A percentile compares a stretch with the other conserved stretches of the same genome.
phyloP scores from a whole-genome alignment of 1,139 yeast genomes.

The Hyphopichia khmerensis region DNA sequence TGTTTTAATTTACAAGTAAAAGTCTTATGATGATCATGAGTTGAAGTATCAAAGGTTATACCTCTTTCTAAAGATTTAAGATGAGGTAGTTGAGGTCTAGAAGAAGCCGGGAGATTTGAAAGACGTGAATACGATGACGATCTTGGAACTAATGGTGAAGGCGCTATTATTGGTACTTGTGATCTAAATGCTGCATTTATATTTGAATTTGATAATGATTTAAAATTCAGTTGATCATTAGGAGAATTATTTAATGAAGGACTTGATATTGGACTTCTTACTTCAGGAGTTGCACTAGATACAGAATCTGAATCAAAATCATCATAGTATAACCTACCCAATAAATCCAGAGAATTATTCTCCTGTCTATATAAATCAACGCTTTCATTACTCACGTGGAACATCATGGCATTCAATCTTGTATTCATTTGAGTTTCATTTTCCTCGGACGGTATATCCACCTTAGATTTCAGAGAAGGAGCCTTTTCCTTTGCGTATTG shows the following conservation, averaged over 20 bases:
- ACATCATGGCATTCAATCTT: constrained; percentile 37
- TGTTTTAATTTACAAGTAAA: constrained; percentile 57
- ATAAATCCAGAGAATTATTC: constrained; percentile 40
- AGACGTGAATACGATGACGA: constrained; percentile 9
- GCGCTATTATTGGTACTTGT: not conserved
- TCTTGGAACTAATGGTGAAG: constrained; percentile 4
- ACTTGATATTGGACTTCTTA: constrained; percentile 15
- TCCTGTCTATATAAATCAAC: constrained; percentile 41
- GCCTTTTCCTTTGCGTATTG: constrained; percentile 14
- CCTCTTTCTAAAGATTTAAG: constrained; percentile 29
- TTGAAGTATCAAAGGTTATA: constrained; percentile 53
- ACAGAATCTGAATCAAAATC: constrained; percentile 40
- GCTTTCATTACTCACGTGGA: constrained; percentile 40
- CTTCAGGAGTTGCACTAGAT: constrained; percentile 13
- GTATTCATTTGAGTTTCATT: constrained; percentile 41
- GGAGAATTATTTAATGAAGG: constrained; percentile 8
- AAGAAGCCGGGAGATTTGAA: constrained; percentile 5
- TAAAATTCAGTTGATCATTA: not conserved
- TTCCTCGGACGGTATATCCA: constrained; percentile 14
- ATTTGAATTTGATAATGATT: constrained; percentile 6
- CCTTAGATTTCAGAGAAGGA: constrained; percentile 3
- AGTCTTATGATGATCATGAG: constrained; percentile 40
- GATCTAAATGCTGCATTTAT: constrained; percentile 2
- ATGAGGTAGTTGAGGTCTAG: constrained; percentile 5
- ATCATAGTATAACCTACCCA: constrained; percentile 46